Percentiles rank a stretch among this genome's conserved stretches.
Conservation (phyloP, 306 rosid species). For the Quercus mongolica region DNA sequence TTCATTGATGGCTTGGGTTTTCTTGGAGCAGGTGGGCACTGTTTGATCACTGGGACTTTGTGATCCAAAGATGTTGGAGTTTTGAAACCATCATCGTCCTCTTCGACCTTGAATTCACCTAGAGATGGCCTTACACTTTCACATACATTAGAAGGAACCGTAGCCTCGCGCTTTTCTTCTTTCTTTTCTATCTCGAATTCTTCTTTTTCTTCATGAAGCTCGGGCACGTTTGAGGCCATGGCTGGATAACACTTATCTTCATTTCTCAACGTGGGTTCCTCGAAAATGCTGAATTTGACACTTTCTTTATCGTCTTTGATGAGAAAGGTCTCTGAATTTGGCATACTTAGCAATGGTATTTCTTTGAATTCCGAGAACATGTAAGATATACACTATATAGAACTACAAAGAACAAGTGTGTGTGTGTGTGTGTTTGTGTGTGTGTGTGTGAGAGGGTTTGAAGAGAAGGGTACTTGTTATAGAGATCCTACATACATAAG, state of each 20-base stretch:
- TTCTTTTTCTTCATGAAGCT: background rate
- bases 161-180: background rate
- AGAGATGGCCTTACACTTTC: background rate
- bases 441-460: background rate
- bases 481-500: constrained; percentile 16
- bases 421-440: too few relatives aligned
- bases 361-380: constrained; percentile 7
- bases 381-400: background rate
- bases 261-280: background rate
- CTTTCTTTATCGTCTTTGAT: constrained; percentile 15
- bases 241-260: constrained; percentile 2
- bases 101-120: background rate
- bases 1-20: constrained; percentile 35
- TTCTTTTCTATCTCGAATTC: too few relatives aligned
- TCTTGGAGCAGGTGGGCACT: constrained; percentile 66
- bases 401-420: background rate
- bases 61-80: constrained; percentile 61
- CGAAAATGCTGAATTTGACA: background rate
- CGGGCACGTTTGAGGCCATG: constrained; percentile 11
- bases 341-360: constrained; percentile 13
- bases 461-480: constrained; percentile 8
- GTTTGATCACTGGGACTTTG: constrained; percentile 36
- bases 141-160: background rate
- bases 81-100: constrained; percentile 49
- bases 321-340: constrained; percentile 22